A percentile compares a stretch with the other conserved stretches of the same genome.
phyloP scores from a whole-genome alignment of 768 basidiomycete genomes.

The Leccinum fibrillosum region DNA sequence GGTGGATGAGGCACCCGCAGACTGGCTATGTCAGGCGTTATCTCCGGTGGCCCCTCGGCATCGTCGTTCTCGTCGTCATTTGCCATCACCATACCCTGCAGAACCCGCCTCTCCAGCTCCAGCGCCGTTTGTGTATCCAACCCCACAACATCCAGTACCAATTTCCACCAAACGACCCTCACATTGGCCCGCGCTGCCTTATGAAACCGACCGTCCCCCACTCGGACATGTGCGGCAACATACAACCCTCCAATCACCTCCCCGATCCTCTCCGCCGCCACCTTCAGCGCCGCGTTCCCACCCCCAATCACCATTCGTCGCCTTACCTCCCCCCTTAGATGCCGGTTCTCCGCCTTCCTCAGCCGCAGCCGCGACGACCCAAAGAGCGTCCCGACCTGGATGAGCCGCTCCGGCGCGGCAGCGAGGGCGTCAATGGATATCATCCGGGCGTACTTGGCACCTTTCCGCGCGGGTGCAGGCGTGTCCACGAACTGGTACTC shows the following conservation, averaged over 20 bases:
- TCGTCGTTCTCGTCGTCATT: neutral
- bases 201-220: constrained; percentile 66
- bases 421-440: constrained; percentile 14
- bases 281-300: constrained; percentile 44
- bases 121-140: constrained; percentile 36
- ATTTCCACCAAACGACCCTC: constrained; percentile 52
- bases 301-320: constrained; percentile 56
- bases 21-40: constrained; percentile 17
- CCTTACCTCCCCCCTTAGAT: constrained; percentile 47
- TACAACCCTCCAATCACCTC: constrained; percentile 45
- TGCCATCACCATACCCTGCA: neutral
- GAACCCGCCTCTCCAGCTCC: constrained; percentile 21
- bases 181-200: constrained; percentile 39
- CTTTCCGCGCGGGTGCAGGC: constrained; percentile 3
- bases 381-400: constrained; percentile 75
- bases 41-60: constrained; percentile 16
- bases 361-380: constrained; percentile 68
- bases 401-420: constrained; percentile 39
- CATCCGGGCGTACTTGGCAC: constrained; percentile 6
- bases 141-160: constrained; percentile 49
- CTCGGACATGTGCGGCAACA: constrained; percentile 62
- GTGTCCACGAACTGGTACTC: constrained; percentile 34
- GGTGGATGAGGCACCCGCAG: constrained; percentile 27
- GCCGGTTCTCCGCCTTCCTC: constrained; percentile 35
- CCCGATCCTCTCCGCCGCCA: constrained; percentile 43